These are phyloP conservation scores for Gynandropsis gynandra DNA, from an alignment of 345 rosid species.

Conservation along the genomic window DNA sequence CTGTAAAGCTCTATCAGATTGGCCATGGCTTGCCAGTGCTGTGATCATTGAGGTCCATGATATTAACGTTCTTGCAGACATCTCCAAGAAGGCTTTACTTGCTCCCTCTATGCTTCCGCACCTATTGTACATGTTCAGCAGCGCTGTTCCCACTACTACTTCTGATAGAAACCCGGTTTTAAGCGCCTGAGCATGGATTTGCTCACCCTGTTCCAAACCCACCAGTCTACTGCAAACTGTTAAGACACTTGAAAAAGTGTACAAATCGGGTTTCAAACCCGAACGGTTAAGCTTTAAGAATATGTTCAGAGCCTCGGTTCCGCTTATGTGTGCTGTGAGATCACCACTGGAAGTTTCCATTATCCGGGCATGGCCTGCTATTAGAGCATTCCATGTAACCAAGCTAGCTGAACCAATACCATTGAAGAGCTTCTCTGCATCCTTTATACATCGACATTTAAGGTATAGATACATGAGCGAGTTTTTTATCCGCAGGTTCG, in stretches of 20 bases:
- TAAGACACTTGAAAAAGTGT: constrained; percentile 54
- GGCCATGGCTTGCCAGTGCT: constrained; percentile 39
- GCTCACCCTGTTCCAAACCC: too few species aligned
- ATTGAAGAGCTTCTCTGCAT: constrained; percentile 33
- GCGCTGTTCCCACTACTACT: constrained; percentile 45
- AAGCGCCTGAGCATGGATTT: constrained; percentile 44
- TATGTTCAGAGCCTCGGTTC: constrained; percentile 37
- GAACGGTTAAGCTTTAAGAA: constrained; percentile 33
- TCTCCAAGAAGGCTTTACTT: constrained; percentile 41
- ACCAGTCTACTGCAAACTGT: too few species aligned
- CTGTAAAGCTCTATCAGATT: constrained; percentile 37
- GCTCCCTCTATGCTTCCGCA: constrained; percentile 48
- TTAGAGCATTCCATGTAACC: constrained; percentile 57
- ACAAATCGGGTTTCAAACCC: constrained; percentile 38
- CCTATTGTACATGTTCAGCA: constrained; percentile 49
- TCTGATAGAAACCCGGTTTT: constrained; percentile 40
- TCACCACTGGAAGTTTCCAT: constrained; percentile 37
- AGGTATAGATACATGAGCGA: constrained; percentile 48
- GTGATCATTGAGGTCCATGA: constrained; percentile 57
- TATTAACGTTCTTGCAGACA: constrained; percentile 45
- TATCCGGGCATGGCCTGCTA: constrained; percentile 48
- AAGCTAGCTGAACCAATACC: constrained; percentile 27
- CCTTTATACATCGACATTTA: constrained; percentile 35
- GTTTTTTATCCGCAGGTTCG: constrained; percentile 29
- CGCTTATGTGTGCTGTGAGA: constrained; percentile 29